These are phyloP conservation scores for Trametes meyenii DNA, from an alignment of 768 basidiomycete genomes.

Conservation along the genomic window DNA sequence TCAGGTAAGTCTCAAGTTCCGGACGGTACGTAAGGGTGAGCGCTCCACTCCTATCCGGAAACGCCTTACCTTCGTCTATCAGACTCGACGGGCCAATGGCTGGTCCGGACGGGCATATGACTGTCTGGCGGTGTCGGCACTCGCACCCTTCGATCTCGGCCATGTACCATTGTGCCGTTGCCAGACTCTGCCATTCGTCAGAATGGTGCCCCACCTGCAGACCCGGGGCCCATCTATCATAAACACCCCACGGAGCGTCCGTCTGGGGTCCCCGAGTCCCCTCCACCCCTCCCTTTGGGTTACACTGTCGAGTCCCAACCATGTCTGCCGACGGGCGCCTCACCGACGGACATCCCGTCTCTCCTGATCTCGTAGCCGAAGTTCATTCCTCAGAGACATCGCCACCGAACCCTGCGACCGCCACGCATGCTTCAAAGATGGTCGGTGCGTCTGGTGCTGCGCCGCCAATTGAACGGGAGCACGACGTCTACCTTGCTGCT, in stretches of 20 bases:
- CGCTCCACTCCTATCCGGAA: background rate
- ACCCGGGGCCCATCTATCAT: too few relatives aligned
- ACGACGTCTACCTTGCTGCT: conserved; percentile 1
- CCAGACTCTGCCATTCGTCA: too few relatives aligned
- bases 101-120: background rate
- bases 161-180: background rate
- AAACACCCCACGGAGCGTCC: too few relatives aligned
- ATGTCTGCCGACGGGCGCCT: background rate
- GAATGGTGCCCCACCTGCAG: too few relatives aligned
- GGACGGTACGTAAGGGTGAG: conserved; percentile 4
- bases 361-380: background rate
- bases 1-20: background rate
- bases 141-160: background rate
- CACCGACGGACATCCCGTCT: background rate
- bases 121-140: background rate
- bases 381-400: background rate
- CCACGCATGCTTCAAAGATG: background rate
- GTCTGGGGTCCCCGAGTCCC: too few relatives aligned
- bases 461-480: background rate
- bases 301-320: background rate
- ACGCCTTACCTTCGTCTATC: conserved; percentile 9
- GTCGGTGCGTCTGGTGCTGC: conserved; percentile 5
- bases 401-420: background rate
- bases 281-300: too few relatives aligned
- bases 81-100: background rate